Evolutionary conservation across 805 yeast genomes (phyloP), one percentile per base, ranked within the genome.

Genomic region (Candida sphagnicola): DNA sequence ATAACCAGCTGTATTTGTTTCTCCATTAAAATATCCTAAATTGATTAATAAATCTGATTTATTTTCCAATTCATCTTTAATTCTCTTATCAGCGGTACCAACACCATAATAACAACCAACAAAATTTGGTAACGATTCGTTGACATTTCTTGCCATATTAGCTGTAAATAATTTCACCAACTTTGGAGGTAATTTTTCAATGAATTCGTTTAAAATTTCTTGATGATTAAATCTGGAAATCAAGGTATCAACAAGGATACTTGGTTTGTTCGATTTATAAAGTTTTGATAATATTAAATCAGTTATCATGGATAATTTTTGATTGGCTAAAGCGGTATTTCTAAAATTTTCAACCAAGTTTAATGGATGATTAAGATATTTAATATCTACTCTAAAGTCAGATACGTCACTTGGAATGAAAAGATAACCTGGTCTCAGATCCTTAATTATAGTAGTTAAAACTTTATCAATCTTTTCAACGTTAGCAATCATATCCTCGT

Each of bases 371-470:
- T 33, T 23, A 13, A 33, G 24, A 5, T n/a, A 23, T 4, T 23
- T 21, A 10, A 23, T 11, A 13, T 23, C 35, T 3, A 65, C 59
- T 34, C 34, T 43, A 5, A 52, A 16, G 39, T 79, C 77, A 8
- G 78, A 75, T 47, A 85, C 57, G 55, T 89, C 90, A 31, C 75
- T 65, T 1, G 97, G 96, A 34, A 90, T 57, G 55, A 78, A 86
- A 35, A 89, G 56, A 52, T 84, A 89, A 12, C 95, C 96, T 0
- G 97, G 97, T 56, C 81, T 78, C 28, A 82, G 78, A 33, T 74
- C 67, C 28, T 57, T 65, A 46, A 77, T 62, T 18, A 86, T 77
- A 13, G 71, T 65, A 31, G 51, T 53, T 39, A 90, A 74, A 5
- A 86, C 83, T 16, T 64, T 62, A 57, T 90, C 97, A 39, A 90